Evolutionary conservation across 2,329 filamentous ascomycete genomes (phyloP).

Genomic region (Decorospora gaudefroyi): DNA sequence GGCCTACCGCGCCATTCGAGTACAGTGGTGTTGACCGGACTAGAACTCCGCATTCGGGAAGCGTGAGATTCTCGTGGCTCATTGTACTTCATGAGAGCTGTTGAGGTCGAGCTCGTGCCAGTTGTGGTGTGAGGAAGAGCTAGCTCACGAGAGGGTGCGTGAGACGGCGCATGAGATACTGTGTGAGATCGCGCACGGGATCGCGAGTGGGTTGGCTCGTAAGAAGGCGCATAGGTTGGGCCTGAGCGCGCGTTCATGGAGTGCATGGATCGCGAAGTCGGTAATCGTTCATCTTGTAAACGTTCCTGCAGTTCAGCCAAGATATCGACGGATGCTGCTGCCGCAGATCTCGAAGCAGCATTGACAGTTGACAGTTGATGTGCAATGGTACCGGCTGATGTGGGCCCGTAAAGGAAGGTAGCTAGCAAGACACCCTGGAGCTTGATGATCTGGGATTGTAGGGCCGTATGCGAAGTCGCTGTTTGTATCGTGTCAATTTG

Average conservation of each 20-base stretch:
- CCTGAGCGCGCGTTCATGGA: slow-evolving; percentile 8
- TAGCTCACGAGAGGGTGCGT: slow-evolving; percentile 12
- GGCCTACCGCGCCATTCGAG: slow-evolving; percentile 24
- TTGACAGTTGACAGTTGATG: slow-evolving; percentile 39
- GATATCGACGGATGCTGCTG: slow-evolving; percentile 35
- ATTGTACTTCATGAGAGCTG: slow-evolving; percentile 30
- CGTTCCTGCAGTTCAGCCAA: slow-evolving; percentile 35
- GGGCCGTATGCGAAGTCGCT: slow-evolving; percentile 40
- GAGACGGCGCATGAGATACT: slow-evolving; percentile 12
- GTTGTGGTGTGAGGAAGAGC: slow-evolving; percentile 22
- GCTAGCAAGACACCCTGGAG: slow-evolving; percentile 41
- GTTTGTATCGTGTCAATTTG: neutral
- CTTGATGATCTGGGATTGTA: slow-evolving; percentile 45
- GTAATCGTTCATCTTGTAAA: slow-evolving; percentile 24
- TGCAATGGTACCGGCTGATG: slow-evolving; percentile 38
- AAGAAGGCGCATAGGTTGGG: neutral
- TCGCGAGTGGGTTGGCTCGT: neutral
- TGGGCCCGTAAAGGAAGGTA: slow-evolving; percentile 45
- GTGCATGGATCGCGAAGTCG: slow-evolving; percentile 22
- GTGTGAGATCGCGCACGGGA: neutral
- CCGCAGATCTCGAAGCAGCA: slow-evolving; percentile 39
- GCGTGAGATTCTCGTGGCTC: slow-evolving; percentile 12
- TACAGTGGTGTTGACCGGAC: slow-evolving; percentile 35
- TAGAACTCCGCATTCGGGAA: slow-evolving; percentile 18
- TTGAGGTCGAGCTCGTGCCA: slow-evolving; percentile 27